These are phyloP conservation scores for Acidiella bohemica DNA, from an alignment of 495 filamentous ascomycete species.

Conservation along the genomic window DNA sequence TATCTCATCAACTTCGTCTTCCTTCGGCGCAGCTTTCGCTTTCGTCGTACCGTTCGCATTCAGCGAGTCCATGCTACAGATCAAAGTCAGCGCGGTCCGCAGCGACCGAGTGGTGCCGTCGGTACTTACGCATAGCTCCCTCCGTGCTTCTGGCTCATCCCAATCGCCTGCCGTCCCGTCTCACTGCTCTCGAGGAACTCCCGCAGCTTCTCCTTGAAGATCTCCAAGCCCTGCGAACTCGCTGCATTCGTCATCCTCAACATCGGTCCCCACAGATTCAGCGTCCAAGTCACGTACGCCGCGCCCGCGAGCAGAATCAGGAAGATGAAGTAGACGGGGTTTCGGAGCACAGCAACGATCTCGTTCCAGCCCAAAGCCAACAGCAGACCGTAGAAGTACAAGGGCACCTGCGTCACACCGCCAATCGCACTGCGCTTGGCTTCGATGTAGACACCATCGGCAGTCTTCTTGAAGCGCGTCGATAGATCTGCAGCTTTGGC, in stretches of 20 bases:
- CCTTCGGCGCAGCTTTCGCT: conserved; percentile 18
- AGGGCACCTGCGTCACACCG: conserved; percentile 81
- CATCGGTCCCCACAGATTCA: conserved; percentile 94
- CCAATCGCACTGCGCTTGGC: conserved; percentile 94
- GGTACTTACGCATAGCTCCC: too few species aligned
- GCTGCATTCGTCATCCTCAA: conserved; percentile 87
- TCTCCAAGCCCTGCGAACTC: conserved; percentile 66
- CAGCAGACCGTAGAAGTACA: conserved; percentile 85
- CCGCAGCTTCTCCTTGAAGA: conserved; percentile 75
- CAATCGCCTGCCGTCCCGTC: conserved; percentile 65
- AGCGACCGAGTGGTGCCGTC: not conserved
- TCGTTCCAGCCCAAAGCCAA: conserved; percentile 95
- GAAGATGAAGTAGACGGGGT: conserved; percentile 84
- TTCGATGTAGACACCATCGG: conserved; percentile 93
- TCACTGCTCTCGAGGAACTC: conserved; percentile 76
- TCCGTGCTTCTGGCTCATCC: conserved; percentile 37
- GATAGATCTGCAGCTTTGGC: conserved; percentile 76
- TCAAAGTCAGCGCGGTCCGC: conserved; percentile 27
- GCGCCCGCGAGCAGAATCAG: conserved; percentile 60
- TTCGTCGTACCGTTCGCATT: conserved; percentile 47
- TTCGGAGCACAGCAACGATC: conserved; percentile 79
- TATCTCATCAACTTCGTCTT: conserved; percentile 37
- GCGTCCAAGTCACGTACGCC: conserved; percentile 76
- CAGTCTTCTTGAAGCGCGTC: conserved; percentile 93
- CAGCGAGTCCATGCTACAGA: conserved; percentile 39